Evolutionary conservation across 1,284 basidiomycete genomes (phyloP).

Genomic region (Moesziomyces parantarcticus): DNA sequence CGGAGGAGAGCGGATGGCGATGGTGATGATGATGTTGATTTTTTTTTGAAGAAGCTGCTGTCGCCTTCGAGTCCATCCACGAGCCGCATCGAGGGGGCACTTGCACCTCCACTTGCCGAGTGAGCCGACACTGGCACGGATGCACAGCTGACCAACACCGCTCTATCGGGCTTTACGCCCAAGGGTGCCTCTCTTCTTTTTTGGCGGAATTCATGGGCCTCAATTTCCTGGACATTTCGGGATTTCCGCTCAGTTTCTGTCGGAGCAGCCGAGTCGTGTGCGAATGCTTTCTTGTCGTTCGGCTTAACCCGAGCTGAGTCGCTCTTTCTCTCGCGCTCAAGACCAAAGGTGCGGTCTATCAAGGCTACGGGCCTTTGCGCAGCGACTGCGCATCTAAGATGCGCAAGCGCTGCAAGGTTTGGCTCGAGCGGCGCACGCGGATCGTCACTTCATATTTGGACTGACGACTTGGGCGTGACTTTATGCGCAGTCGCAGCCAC

Average conservation of each 20-base stretch:
- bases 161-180: too few relatives aligned
- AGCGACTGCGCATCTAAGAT: too few relatives aligned
- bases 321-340: neutral
- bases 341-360: too few relatives aligned
- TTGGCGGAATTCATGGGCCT: neutral
- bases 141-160: conserved; percentile 9
- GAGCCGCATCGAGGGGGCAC: neutral
- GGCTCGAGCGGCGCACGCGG: too few relatives aligned
- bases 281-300: neutral
- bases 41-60: neutral
- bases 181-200: neutral
- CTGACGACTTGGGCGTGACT: too few relatives aligned
- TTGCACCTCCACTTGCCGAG: neutral
- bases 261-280: too few relatives aligned
- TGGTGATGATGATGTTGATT: conserved; percentile 1
- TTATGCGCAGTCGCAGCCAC: too few relatives aligned
- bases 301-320: neutral
- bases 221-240: neutral
- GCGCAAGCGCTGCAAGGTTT: too few relatives aligned
- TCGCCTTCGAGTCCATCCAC: conserved; percentile 1
- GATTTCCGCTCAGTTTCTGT: too few relatives aligned
- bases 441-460: too few relatives aligned
- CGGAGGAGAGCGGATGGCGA: neutral
- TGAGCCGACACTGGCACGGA: neutral
- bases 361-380: too few relatives aligned